These are phyloP conservation scores for Lyophyllum semitale DNA, from an alignment of 768 basidiomycete species.

Conservation along the genomic window DNA sequence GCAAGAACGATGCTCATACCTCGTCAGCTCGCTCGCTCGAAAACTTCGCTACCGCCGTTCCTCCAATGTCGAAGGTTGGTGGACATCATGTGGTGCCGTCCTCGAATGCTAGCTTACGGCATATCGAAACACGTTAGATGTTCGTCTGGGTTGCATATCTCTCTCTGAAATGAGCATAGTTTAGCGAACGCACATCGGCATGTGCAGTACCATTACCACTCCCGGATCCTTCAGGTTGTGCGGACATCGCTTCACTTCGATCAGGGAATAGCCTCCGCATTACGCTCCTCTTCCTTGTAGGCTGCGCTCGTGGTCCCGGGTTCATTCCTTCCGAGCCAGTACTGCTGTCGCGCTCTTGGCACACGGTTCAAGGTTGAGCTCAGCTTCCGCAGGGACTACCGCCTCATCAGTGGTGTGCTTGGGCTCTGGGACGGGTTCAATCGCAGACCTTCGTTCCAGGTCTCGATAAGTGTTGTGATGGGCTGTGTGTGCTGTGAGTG, in stretches of 20 bases:
- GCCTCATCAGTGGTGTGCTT: conserved; percentile 29
- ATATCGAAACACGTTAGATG: conserved; percentile 12
- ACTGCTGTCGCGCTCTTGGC: conserved; percentile 39
- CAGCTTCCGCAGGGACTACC: conserved; percentile 24
- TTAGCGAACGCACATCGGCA: conserved; percentile 12
- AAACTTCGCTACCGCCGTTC: conserved; percentile 10
- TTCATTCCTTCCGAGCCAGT: conserved; percentile 22
- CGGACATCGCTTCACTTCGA: neutral
- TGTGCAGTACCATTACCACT: neutral
- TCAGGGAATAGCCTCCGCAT: conserved; percentile 1
- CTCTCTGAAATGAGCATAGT: conserved; percentile 21
- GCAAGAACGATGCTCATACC: too few species aligned
- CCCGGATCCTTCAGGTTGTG: conserved; percentile 2
- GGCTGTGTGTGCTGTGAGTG: conserved; percentile 11
- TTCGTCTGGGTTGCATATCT: conserved; percentile 19
- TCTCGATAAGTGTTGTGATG: neutral
- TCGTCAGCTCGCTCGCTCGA: too few species aligned
- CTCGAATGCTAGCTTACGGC: neutral
- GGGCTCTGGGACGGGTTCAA: conserved; percentile 25
- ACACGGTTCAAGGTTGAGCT: conserved; percentile 41
- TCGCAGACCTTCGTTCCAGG: conserved; percentile 10
- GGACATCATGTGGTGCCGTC: neutral
- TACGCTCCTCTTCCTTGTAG: conserved; percentile 7
- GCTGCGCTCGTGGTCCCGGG: conserved; percentile 8
- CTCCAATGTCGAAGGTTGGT: conserved; percentile 23